A percentile compares a stretch with the other conserved stretches of the same genome.
Evolutionary conservation across 257 asterid species (phyloP).

Genomic region (Cinchona pubescens): DNA sequence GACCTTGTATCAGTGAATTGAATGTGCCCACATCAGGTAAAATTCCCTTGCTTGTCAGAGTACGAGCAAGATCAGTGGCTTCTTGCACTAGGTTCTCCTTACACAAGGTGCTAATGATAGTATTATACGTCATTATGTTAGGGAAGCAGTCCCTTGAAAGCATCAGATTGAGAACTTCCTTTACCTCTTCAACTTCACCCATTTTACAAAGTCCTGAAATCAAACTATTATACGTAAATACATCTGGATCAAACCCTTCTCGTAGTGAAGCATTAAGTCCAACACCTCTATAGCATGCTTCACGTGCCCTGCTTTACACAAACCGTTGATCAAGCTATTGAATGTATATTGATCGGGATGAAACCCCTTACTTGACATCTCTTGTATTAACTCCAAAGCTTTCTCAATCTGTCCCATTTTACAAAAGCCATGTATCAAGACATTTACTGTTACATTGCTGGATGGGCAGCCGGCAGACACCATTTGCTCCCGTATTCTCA

Average conservation of each 20-base stretch:
- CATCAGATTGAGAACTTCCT: constrained; percentile 72
- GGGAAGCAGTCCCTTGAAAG: constrained; percentile 65
- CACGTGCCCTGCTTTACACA: constrained; percentile 77
- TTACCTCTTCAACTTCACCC: constrained; percentile 65
- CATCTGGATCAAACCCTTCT: constrained; percentile 77
- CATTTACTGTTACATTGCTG: constrained; percentile 62
- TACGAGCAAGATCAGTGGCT: constrained; percentile 70
- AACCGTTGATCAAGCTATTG: constrained; percentile 73
- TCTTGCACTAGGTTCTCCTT: constrained; percentile 71
- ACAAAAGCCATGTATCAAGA: constrained; percentile 79
- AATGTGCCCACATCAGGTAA: constrained; percentile 72
- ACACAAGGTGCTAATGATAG: constrained; percentile 69
- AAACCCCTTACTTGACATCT: constrained; percentile 63
- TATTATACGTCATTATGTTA: constrained; percentile 68
- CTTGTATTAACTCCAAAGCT: constrained; percentile 64
- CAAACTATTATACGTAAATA: constrained; percentile 65
- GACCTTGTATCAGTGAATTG: constrained; percentile 78
- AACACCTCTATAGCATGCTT: constrained; percentile 71
- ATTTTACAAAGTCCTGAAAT: constrained; percentile 77
- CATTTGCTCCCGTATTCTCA: constrained; percentile 83
- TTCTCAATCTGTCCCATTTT: constrained; percentile 65
- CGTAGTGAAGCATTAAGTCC: constrained; percentile 82
- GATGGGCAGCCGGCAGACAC: constrained; percentile 52
- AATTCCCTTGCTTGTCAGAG: constrained; percentile 55
- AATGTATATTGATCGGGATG: constrained; percentile 69